Evolutionary conservation across 148 eudicot species (phyloP).

Genomic region (Limonium bicolor): DNA sequence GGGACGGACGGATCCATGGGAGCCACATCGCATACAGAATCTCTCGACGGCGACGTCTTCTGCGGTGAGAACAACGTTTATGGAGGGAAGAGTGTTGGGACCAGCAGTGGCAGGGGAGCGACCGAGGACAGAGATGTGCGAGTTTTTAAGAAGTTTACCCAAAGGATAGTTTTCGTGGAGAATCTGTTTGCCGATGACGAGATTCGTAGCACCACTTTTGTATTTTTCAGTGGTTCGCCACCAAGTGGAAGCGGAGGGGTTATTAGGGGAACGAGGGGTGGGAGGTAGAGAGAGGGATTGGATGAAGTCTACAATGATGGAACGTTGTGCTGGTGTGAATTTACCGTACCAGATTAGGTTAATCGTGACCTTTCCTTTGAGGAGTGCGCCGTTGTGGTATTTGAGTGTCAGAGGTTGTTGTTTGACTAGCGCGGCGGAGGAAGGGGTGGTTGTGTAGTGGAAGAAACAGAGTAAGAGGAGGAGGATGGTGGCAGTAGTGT

Average conservation of each 20-base stretch:
- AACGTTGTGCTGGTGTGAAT: conserved; percentile 4
- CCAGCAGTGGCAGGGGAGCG: not conserved
- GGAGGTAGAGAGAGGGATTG: not conserved
- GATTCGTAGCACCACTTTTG: not conserved
- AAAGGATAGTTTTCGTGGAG: not conserved
- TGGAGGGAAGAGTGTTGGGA: not conserved
- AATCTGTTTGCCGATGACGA: not conserved
- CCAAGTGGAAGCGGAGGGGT: not conserved
- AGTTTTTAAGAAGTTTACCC: not conserved
- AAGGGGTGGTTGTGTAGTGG: too few relatives aligned
- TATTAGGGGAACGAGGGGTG: not conserved
- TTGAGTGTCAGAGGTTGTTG: conserved; percentile 2
- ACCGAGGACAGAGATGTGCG: not conserved
- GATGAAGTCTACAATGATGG: conserved; percentile 2
- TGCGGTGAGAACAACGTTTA: not conserved
- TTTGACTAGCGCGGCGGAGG: too few relatives aligned
- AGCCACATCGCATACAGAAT: not conserved
- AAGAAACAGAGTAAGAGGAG: too few relatives aligned
- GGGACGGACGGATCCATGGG: not conserved
- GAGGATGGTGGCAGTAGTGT: too few relatives aligned
- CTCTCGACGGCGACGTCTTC: not conserved
- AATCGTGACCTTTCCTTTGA: not conserved
- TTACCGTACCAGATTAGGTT: conserved; percentile 2
- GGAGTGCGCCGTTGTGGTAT: conserved; percentile 7
- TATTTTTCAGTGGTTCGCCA: not conserved